Base-by-base conservation (phyloP, 805 yeast genomes). In the Metschnikowia corniflorae region DNA sequence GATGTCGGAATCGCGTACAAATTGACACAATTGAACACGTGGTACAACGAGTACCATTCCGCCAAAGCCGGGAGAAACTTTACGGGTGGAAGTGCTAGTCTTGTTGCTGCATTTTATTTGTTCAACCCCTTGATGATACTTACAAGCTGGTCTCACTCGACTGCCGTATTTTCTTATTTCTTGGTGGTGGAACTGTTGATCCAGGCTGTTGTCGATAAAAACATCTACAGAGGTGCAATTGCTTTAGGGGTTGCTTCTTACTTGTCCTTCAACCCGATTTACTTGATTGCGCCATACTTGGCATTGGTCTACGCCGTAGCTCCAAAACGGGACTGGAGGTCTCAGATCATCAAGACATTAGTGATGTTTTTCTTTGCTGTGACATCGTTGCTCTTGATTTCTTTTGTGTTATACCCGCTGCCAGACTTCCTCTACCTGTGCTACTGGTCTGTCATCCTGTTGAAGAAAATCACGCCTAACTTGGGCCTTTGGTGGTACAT, bases 401-500 rank as follows among this genome's bases (percentile, higher is more conserved):
- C 78, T 47, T 71, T 61, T 47, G 49, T 58, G 8, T 27, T 70
- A 7, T 47, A 49, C 19, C 46, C 47, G 20, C 50, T 49, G 49
- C 61, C 36, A 78, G 79, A 51, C 30, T 85, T n/a, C 39, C 51
- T 49, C 9, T 17, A 18, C 24, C 45, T 35, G 42, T 50, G 54
- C 22, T 86, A 82, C 53, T 79, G 82, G 12, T 68, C 77, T 3
- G 60, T 75, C 5, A 53, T 86, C 5, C 64, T 67, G 16, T 81
- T 86, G 50, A 71, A 71, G 25, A 89, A 86, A 45, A 77, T 88
- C 43, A 71, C 80, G 5, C 98, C 98, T 18, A 93, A 93, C 60
- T 59, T 93, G 47, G 98, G 98, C 0, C 67, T 93, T 15, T 93
- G 99, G 99, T 93, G 99, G 99, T 93, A 93, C 65, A 80, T 89